Evolutionary conservation across 1,139 yeast species (phyloP), one percentile per base, ranked within the genome.

Genomic region (Kodamaea sp.): DNA sequence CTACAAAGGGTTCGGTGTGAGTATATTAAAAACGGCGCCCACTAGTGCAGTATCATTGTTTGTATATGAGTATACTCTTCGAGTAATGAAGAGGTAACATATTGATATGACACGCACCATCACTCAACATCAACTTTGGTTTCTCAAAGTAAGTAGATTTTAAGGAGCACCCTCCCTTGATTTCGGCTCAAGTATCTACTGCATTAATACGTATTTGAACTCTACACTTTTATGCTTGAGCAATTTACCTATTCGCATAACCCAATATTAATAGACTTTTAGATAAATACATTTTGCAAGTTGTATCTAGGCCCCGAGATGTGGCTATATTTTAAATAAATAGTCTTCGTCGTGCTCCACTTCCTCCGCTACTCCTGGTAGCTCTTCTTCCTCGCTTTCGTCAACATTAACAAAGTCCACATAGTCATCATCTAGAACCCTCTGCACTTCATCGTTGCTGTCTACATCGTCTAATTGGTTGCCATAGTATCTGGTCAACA

Each of bases 41-140:
- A 79, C 94, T 0, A 83, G 89, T 27, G 92, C 90, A 0, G 63
- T 86, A 4, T 78, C 90, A n/a, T 65, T 88, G 35, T 83, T 81
- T 67, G 67, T 79, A 14, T 88, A 83, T 55, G 95, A 88, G 50
- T 61, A 62, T 37, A 39, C 62, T 2, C 37, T 59, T 24, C 38
- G 42, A 25, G 34, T 33, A 28, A 41, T 44, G 10, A 14, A 14
- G 12, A 13, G 11, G 9, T n/a, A n/a, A n/a, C n/a, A n/a, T n/a
- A n/a, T n/a, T n/a, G n/a, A n/a, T n/a, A n/a, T n/a, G n/a, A n/a
- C n/a, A n/a, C n/a, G n/a, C n/a, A n/a, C n/a, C n/a, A n/a, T n/a
- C n/a, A n/a, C n/a, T n/a, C n/a, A n/a, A n/a, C n/a, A n/a, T n/a
- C n/a, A n/a, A n/a, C n/a, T n/a, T n/a, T n/a, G n/a, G n/a, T n/a